Percentiles rank a stretch among this genome's conserved stretches.
These are phyloP conservation scores for Globisporangium camurandrum DNA, from an alignment of 352 stramenopile species.

Conservation along the genomic window DNA sequence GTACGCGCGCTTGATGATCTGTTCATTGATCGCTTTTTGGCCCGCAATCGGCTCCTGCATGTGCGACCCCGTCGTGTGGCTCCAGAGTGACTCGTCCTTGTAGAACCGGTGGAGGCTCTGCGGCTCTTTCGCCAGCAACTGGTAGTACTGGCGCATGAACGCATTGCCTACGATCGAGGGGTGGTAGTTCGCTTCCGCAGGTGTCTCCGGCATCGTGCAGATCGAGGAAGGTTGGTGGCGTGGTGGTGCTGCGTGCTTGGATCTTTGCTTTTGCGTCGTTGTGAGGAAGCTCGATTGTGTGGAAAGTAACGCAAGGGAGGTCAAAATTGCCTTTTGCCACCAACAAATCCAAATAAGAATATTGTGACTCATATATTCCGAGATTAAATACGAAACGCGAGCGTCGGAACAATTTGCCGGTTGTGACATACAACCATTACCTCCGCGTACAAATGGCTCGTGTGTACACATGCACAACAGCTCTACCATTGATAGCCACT, in stretches of 20 bases:
- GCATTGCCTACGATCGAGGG: constrained; percentile 72
- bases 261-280: not conserved
- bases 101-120: constrained; percentile 85
- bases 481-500: too few species aligned
- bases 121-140: constrained; percentile 78
- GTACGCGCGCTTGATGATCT: constrained; percentile 77
- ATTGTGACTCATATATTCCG: too few species aligned
- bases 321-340: too few species aligned
- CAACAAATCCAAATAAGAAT: too few species aligned
- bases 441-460: too few species aligned
- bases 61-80: constrained; percentile 68
- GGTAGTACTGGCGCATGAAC: constrained; percentile 89
- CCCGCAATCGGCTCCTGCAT: constrained; percentile 76
- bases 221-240: too few species aligned
- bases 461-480: too few species aligned
- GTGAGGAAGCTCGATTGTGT: not conserved
- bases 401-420: too few species aligned
- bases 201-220: not conserved
- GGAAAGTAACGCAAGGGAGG: too few species aligned
- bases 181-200: constrained; percentile 31
- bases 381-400: too few species aligned
- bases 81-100: constrained; percentile 80
- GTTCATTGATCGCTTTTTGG: constrained; percentile 76
- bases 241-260: not conserved
- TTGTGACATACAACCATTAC: too few species aligned